These are phyloP conservation scores for Picea glauca DNA, from an alignment of 75 land plant genomes.

Conservation along the genomic window DNA sequence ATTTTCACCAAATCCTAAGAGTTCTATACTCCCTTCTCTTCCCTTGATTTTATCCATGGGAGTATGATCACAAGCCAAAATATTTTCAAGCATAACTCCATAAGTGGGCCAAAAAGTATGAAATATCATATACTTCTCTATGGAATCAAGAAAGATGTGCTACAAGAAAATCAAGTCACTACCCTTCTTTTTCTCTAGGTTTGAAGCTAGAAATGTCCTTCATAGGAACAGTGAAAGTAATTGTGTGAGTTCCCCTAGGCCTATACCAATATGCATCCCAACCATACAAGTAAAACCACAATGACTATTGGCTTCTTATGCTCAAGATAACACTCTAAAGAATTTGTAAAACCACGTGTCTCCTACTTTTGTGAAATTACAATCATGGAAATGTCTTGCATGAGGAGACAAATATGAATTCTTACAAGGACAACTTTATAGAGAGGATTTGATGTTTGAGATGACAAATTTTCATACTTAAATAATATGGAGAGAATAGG, in stretches of 20 bases:
- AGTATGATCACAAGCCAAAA: constrained; percentile 50
- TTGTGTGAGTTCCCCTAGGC: too few species aligned
- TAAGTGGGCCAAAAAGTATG: constrained; percentile 96
- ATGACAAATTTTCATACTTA: constrained; percentile 31
- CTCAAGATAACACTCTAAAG: constrained; percentile 3
- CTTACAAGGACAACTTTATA: not conserved
- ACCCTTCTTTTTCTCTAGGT: constrained; percentile 70
- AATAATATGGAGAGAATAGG: constrained; percentile 29
- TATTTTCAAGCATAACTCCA: constrained; percentile 83
- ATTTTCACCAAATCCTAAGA: not conserved
- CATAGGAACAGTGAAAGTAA: constrained; percentile 56
- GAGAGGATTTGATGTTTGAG: not conserved
- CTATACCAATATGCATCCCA: constrained; percentile 41
- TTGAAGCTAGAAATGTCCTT: constrained; percentile 67
- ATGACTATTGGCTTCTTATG: constrained; percentile 40
- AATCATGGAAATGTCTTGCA: constrained; percentile 33
- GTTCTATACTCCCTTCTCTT: not conserved
- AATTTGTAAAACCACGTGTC: not conserved
- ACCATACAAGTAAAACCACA: constrained; percentile 90
- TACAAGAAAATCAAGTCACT: constrained; percentile 61
- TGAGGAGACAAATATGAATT: constrained; percentile 1
- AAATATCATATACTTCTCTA: constrained; percentile 73
- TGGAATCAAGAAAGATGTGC: constrained; percentile 38
- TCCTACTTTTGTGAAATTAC: constrained; percentile 53
- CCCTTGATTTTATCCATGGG: constrained; percentile 17